Conservation (phyloP, 371 early-diverging fungal species). For the Neoconidiobolus thromboides region DNA sequence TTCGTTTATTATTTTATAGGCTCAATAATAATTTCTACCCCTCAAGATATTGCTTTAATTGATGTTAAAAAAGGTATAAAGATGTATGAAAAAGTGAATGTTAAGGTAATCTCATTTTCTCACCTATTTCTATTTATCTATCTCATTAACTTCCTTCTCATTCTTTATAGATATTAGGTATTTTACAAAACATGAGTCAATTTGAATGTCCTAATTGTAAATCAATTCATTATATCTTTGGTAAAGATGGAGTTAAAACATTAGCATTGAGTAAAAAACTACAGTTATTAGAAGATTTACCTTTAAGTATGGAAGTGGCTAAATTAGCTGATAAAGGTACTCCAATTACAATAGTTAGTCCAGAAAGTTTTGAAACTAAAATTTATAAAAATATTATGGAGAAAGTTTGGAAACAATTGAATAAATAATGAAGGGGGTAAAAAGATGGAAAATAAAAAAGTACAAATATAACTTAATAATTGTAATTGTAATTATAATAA, state of each 20-base stretch:
- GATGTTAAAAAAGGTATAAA: constrained; percentile 66
- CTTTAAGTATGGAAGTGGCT: constrained; percentile 55
- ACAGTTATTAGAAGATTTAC: constrained; percentile 52
- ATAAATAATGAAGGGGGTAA: too few species aligned
- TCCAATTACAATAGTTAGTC: constrained; percentile 15
- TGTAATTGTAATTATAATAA: too few species aligned
- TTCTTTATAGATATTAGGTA: constrained; percentile 51
- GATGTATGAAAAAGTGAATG: constrained; percentile 66
- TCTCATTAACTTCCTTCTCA: background rate
- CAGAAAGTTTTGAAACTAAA: too few species aligned
- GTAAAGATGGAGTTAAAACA: constrained; percentile 35
- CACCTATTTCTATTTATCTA: background rate
- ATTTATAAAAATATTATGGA: too few species aligned
- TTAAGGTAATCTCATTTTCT: constrained; percentile 33
- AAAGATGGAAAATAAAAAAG: too few species aligned
- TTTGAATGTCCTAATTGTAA: constrained; percentile 68
- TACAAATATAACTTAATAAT: too few species aligned
- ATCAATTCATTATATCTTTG: constrained; percentile 61
- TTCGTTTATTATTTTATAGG: constrained; percentile 16
- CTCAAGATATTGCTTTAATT: constrained; percentile 70
- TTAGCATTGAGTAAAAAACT: constrained; percentile 41
- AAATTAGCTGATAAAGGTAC: constrained; percentile 51
- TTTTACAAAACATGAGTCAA: constrained; percentile 77
- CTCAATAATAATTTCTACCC: constrained; percentile 74
- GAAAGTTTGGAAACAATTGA: too few species aligned